Evolutionary conservation across 768 basidiomycete genomes (phyloP).

Genomic region (Lanmaoa rubissima): DNA sequence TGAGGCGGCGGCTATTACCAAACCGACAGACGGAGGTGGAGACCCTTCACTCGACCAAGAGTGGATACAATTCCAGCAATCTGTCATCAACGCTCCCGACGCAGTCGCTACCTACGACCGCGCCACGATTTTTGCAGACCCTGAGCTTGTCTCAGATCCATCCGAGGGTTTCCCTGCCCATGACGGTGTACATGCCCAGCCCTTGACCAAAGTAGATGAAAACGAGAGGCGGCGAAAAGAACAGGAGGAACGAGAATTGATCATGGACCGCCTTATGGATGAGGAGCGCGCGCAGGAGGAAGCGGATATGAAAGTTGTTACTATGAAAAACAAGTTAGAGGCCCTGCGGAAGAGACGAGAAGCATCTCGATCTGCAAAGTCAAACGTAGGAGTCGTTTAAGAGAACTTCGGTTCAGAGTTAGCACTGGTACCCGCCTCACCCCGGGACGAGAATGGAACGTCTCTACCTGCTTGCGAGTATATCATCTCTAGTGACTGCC

Average conservation of each 20-base stretch:
- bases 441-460: not conserved
- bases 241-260: constrained; percentile 74
- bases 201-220: constrained; percentile 23
- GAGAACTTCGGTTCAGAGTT: not conserved
- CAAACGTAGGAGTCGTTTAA: constrained; percentile 19
- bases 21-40: not conserved
- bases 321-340: constrained; percentile 66
- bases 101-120: constrained; percentile 54
- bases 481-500: not conserved
- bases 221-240: constrained; percentile 51
- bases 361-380: constrained; percentile 26
- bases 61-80: constrained; percentile 70
- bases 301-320: constrained; percentile 70
- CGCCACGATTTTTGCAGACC: constrained; percentile 72
- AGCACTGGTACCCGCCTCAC: not conserved
- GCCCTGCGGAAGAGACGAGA: constrained; percentile 50
- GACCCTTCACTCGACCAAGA: constrained; percentile 57
- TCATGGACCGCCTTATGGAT: constrained; percentile 81
- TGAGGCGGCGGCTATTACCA: not conserved
- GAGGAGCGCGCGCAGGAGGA: constrained; percentile 88
- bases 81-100: constrained; percentile 48
- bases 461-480: not conserved
- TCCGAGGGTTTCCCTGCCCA: constrained; percentile 49
- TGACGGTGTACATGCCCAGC: constrained; percentile 23
- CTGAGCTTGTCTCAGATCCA: constrained; percentile 49